A percentile compares a stretch with the other conserved stretches of the same genome.
Evolutionary conservation across 768 basidiomycete genomes (phyloP).

Genomic region (Sutorius australiensis): DNA sequence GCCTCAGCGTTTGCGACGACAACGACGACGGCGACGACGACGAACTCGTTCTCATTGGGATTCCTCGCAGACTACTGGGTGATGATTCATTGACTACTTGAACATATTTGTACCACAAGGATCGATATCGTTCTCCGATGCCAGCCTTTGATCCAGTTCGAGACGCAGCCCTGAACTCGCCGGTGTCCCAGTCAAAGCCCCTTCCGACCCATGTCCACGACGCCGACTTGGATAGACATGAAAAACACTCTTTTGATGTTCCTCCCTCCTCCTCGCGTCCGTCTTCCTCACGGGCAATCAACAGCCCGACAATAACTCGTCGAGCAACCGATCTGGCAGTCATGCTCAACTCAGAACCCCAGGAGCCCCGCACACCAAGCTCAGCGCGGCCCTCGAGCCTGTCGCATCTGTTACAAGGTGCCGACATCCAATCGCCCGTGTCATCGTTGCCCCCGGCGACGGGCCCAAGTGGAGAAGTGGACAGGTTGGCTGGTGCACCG

Average conservation of each 20-base stretch:
- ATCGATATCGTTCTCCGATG: conserved; percentile 14
- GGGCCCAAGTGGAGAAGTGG: conserved; percentile 21
- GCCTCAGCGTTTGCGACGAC: conserved; percentile 3
- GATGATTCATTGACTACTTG: conserved; percentile 14
- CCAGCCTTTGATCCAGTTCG: conserved; percentile 79
- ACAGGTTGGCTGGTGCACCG: conserved; percentile 22
- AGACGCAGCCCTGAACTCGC: conserved; percentile 81
- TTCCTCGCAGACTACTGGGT: conserved; percentile 1
- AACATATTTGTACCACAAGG: not conserved
- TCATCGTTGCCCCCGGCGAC: conserved; percentile 15
- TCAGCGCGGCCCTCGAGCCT: conserved; percentile 43
- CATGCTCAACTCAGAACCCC: conserved; percentile 64
- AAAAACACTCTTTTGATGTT: conserved; percentile 26
- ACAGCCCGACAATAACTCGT: conserved; percentile 49
- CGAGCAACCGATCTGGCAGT: conserved; percentile 76
- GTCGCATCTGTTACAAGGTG: conserved; percentile 36
- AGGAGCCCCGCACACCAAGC: conserved; percentile 33
- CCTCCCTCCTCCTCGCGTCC: conserved; percentile 39
- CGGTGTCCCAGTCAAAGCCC: conserved; percentile 46
- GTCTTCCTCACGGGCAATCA: conserved; percentile 30
- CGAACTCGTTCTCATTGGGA: conserved; percentile 1
- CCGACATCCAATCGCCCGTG: conserved; percentile 23
- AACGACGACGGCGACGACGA: conserved; percentile 17
- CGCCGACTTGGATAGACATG: conserved; percentile 26
- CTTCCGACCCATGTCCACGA: conserved; percentile 28